phyloP scores from a whole-genome alignment of 108 stramenopile species.

The Cylindrotheca closterium region DNA sequence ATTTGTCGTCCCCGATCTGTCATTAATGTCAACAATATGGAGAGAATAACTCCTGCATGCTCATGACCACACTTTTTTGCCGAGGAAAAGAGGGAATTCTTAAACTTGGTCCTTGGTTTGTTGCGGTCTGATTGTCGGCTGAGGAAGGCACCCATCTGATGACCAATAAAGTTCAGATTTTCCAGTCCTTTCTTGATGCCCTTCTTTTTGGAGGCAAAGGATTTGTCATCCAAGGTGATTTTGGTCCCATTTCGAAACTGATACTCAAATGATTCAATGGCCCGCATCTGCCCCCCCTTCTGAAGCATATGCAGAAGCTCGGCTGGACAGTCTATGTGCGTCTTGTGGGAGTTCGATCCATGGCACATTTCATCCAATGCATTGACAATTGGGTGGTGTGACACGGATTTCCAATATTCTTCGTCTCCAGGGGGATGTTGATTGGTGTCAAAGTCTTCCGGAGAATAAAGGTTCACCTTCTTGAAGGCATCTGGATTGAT shows the following conservation, averaged over 20 bases:
- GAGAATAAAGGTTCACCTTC: not conserved
- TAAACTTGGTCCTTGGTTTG: not conserved
- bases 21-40: not conserved
- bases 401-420: not conserved
- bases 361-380: not conserved
- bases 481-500: not conserved
- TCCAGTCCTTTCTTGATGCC: not conserved
- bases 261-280: not conserved
- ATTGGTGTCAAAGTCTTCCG: not conserved
- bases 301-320: not conserved
- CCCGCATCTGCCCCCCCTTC: not conserved
- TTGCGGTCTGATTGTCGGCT: not conserved
- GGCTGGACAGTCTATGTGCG: not conserved
- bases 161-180: not conserved
- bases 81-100: not conserved
- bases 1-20: not conserved
- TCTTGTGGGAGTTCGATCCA: not conserved
- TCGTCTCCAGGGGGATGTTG: not conserved
- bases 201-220: not conserved
- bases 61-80: not conserved
- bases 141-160: not conserved
- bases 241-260: not conserved
- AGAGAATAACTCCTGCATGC: not conserved
- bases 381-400: not conserved
- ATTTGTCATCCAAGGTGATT: not conserved